Evolutionary conservation across 2,329 filamentous ascomycete species (phyloP).

Genomic region (Scopulariopsis brevicaulis): DNA sequence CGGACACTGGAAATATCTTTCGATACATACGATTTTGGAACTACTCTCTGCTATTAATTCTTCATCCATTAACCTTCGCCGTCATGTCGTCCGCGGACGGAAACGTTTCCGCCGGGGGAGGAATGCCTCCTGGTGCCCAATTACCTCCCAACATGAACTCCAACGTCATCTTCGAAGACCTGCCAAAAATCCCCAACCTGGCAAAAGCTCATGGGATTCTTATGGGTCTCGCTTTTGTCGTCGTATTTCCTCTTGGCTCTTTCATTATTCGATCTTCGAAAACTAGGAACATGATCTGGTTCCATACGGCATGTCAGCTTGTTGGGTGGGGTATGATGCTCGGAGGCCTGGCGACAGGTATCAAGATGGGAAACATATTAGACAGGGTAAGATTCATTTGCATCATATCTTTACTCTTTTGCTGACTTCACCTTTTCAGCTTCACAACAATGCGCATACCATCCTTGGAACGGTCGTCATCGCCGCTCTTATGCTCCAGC

Average conservation of each 20-base stretch:
- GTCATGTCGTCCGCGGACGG: neutral
- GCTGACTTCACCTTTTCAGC: conserved; percentile 21
- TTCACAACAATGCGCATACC: conserved; percentile 41
- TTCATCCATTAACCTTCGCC: neutral
- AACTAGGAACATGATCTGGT: conserved; percentile 27
- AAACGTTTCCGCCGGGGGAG: neutral
- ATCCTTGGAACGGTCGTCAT: conserved; percentile 43
- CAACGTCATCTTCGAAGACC: neutral
- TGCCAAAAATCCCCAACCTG: neutral
- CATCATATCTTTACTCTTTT: neutral
- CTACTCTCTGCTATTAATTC: no score
- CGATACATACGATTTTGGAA: no score
- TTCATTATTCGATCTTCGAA: conserved; percentile 47
- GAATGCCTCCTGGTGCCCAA: neutral
- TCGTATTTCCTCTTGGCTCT: conserved; percentile 49
- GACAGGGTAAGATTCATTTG: conserved; percentile 24
- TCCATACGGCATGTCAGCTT: conserved; percentile 45
- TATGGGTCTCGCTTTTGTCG: conserved; percentile 47
- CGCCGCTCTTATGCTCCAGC: conserved; percentile 43
- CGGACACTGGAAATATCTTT: no score
- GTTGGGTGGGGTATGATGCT: conserved; percentile 45
- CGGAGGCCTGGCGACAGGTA: conserved; percentile 45
- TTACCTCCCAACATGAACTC: neutral
- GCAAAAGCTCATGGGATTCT: conserved; percentile 39
- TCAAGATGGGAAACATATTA: conserved; percentile 28